Percentiles rank a stretch among this genome's conserved stretches.
Conservation (phyloP, 441 rosid genomes). For the Oxalis stricta region DNA sequence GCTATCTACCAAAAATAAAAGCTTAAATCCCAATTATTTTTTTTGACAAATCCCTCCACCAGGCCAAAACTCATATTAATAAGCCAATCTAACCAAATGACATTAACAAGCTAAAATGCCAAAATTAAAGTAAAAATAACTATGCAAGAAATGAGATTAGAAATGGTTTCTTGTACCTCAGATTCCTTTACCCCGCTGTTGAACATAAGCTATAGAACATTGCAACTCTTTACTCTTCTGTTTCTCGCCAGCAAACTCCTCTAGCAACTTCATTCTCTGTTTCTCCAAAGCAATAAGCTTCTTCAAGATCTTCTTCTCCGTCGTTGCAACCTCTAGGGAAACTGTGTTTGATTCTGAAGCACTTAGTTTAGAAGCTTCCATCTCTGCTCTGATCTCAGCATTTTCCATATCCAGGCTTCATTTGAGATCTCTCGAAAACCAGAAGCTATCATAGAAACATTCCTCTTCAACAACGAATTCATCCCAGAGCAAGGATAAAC, state of each 20-base stretch:
- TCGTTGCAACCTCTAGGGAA: constrained; percentile 1
- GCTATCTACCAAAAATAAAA: no score
- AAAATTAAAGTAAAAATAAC: no score
- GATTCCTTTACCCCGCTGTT: not conserved
- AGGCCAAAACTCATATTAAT: no score
- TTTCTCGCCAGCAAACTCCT: not conserved
- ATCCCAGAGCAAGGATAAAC: constrained; percentile 71
- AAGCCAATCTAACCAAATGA: no score
- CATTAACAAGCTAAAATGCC: no score
- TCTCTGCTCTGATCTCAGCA: constrained; percentile 6
- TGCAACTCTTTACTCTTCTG: not conserved
- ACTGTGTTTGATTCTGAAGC: not conserved
- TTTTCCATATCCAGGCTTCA: constrained; percentile 2
- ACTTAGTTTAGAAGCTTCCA: constrained; percentile 9
- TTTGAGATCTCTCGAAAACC: constrained; percentile 8
- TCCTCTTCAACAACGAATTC: constrained; percentile 74
- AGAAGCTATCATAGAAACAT: constrained; percentile 76
- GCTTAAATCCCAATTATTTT: no score
- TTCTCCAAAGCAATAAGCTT: constrained; percentile 4
- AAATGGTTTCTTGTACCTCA: no score
- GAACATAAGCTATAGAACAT: not conserved
- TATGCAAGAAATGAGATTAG: no score
- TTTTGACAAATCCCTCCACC: no score
- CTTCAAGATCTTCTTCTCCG: constrained; percentile 1
- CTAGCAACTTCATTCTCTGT: constrained; percentile 3